Base-by-base conservation (phyloP, 2,329 filamentous ascomycete genomes). In the Byssothecium circinans region DNA sequence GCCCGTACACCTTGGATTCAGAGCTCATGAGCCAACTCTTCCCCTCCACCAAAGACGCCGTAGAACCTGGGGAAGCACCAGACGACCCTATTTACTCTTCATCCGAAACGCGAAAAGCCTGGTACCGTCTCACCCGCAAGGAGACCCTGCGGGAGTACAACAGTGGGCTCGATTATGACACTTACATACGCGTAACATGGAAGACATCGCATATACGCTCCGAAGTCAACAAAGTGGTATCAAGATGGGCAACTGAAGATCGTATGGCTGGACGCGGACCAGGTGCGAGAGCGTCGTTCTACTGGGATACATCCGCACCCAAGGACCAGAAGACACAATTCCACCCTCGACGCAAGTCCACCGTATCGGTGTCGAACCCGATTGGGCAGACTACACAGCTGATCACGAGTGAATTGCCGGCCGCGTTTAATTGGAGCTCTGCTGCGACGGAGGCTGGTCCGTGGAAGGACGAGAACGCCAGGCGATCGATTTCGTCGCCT, bases 71-170 rank as follows among this genome's bases (percentile, higher is more conserved):
- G 2, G 56, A 60, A 2, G 47, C 61, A 1, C 58, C 61, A 22
- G 61, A 66, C 14, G 62, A 67, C 43, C 64, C 69, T 0, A 60
- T 72, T 20, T 61, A 58, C 34, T 62, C 69, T 0, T 72, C 63
- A 3, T 62, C 65, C 10, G 36, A 12, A 14, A 57, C 65, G 14
- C 63, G 69, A 4, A 73, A 72, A 52, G 60, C 69, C 8, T 73
- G 71, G 71, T 73, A 73, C 45, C 61, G 69, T 10, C 47, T 73
- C 2, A 72, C 68, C 1, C 65, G 70, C 8, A 65, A 63, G 36
- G 62, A 72, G 44, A 73, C 69, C 4, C 56, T 73, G 60, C 58
- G 69, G 14, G 69, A 72, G 25, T 71, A 60, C 58, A 69, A 71
- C 36, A 64, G 45, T 27, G 68, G 65, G 6, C 60, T 57, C 6